Conservation (phyloP, 768 basidiomycete genomes). For the Dacryopinax spathularia region DNA sequence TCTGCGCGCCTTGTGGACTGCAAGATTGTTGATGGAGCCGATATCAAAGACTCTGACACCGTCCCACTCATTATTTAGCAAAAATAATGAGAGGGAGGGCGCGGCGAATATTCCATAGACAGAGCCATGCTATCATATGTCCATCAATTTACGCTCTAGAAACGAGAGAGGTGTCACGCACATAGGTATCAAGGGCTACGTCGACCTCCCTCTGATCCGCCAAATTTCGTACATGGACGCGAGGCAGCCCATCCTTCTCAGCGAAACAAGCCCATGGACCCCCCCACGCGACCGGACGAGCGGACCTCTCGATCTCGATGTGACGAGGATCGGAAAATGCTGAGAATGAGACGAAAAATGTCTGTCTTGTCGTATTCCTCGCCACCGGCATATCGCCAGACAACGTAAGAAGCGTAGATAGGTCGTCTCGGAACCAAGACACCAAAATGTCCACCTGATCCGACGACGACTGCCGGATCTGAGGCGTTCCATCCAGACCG, state of each 20-base stretch:
- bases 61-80: not conserved
- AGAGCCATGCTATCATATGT: not conserved
- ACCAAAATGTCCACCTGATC: not conserved
- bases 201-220: not conserved
- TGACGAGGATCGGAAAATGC: not conserved
- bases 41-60: not conserved
- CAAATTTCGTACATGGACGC: not conserved
- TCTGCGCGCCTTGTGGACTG: no score
- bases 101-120: not conserved
- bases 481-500: no score
- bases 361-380: not conserved
- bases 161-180: not conserved
- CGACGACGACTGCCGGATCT: no score
- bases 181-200: not conserved
- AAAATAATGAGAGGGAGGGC: not conserved
- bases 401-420: not conserved
- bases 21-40: no score
- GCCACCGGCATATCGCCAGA: not conserved
- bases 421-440: not conserved
- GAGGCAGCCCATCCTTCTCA: not conserved
- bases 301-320: not conserved
- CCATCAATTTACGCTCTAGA: not conserved
- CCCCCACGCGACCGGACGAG: not conserved
- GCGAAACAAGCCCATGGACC: not conserved
- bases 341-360: not conserved